Evolutionary conservation across 805 yeast species (phyloP).

Genomic region (Torulaspora gathmanii): DNA sequence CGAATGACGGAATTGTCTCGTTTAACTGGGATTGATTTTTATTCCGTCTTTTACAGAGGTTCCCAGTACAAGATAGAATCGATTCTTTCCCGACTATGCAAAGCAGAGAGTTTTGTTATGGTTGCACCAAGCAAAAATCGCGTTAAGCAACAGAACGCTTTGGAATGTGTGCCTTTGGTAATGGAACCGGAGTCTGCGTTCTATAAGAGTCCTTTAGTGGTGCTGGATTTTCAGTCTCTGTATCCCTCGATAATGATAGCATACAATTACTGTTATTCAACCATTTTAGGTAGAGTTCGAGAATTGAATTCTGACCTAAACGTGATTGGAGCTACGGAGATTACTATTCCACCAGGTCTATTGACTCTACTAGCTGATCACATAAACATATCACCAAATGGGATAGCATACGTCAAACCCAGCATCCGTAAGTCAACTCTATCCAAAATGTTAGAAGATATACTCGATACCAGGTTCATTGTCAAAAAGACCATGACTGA

Average conservation of each 20-base stretch:
- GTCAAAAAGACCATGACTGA: slow-evolving; percentile 69
- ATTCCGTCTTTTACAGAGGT: slow-evolving; percentile 82
- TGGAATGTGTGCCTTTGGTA: slow-evolving; percentile 83
- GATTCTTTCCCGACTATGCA: slow-evolving; percentile 65
- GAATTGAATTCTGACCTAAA: slow-evolving; percentile 46
- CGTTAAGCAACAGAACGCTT: slow-evolving; percentile 77
- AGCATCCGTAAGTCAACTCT: slow-evolving; percentile 64
- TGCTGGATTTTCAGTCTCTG: slow-evolving; percentile 86
- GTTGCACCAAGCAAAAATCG: slow-evolving; percentile 75
- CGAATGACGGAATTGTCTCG: slow-evolving; percentile 79
- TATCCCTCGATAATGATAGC: slow-evolving; percentile 93
- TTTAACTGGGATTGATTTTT: slow-evolving; percentile 82
- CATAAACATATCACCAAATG: slow-evolving; percentile 78
- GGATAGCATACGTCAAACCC: slow-evolving; percentile 67
- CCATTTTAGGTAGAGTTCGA: slow-evolving; percentile 58
- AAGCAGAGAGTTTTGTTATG: slow-evolving; percentile 66
- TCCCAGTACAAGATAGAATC: slow-evolving; percentile 95
- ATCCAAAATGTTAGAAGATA: slow-evolving; percentile 79
- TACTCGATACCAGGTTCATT: slow-evolving; percentile 73
- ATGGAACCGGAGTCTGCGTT: slow-evolving; percentile 87
- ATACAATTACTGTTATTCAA: slow-evolving; percentile 79
- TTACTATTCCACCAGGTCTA: slow-evolving; percentile 54
- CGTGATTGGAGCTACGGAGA: slow-evolving; percentile 47
- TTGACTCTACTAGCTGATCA: slow-evolving; percentile 49
- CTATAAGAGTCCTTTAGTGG: slow-evolving; percentile 85